Evolutionary conservation across 768 basidiomycete genomes (phyloP).

Genomic region (Russula olivacea): DNA sequence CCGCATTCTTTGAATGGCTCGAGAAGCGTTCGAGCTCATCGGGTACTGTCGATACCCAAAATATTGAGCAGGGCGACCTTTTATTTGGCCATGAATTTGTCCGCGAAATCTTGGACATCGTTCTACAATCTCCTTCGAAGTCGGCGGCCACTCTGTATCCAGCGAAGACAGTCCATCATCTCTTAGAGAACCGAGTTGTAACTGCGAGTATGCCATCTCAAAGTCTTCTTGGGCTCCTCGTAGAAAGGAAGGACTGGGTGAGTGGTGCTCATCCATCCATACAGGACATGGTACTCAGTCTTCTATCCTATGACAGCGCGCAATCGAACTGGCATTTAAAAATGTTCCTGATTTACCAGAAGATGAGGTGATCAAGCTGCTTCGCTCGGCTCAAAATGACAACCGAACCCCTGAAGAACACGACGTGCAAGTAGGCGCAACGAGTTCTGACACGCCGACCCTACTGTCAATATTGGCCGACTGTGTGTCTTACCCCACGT

Average conservation of each 20-base stretch:
- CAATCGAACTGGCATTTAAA: slow-evolving; percentile 46
- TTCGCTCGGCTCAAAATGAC: slow-evolving; percentile 38
- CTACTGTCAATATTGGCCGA: slow-evolving; percentile 36
- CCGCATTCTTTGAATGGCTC: slow-evolving; percentile 58
- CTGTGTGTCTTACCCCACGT: slow-evolving; percentile 39
- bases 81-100: slow-evolving; percentile 49
- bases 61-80: background rate
- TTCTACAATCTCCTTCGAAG: slow-evolving; percentile 42
- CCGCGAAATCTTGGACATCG: slow-evolving; percentile 47
- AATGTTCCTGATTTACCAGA: slow-evolving; percentile 61
- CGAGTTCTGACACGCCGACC: slow-evolving; percentile 31
- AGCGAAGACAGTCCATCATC: slow-evolving; percentile 47
- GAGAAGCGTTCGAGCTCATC: slow-evolving; percentile 23
- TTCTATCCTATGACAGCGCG: slow-evolving; percentile 23
- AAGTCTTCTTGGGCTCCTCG: slow-evolving; percentile 50
- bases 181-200: slow-evolving; percentile 53
- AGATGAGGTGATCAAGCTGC: slow-evolving; percentile 49
- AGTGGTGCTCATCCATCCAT: slow-evolving; percentile 19
- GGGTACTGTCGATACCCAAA: background rate
- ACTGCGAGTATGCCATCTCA: slow-evolving; percentile 57
- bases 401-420: slow-evolving; percentile 17
- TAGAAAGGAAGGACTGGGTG: slow-evolving; percentile 64
- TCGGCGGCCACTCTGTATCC: slow-evolving; percentile 39
- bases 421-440: slow-evolving; percentile 37
- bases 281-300: background rate